Conservation (phyloP, 768 basidiomycete species). For the Boletus speciosus region DNA sequence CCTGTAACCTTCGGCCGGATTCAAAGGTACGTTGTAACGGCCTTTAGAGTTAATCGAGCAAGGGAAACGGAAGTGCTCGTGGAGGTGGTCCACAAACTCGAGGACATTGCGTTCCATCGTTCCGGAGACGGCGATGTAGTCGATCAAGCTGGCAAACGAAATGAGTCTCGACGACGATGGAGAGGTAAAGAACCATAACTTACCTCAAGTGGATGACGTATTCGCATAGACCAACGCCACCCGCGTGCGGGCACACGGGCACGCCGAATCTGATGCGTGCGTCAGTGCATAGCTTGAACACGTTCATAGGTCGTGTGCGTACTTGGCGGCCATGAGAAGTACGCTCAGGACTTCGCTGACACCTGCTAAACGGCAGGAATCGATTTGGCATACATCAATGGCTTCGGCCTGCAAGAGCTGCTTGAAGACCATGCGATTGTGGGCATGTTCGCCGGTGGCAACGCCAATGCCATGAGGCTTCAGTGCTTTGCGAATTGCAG, state of each 20-base stretch:
- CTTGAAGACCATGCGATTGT: slow-evolving; percentile 97
- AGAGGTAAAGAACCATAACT: slow-evolving; percentile 13
- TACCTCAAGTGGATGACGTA: slow-evolving; percentile 83
- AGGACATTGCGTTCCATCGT: slow-evolving; percentile 93
- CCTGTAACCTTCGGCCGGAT: slow-evolving; percentile 72
- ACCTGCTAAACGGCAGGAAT: slow-evolving; percentile 89
- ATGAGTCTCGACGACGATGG: slow-evolving; percentile 2
- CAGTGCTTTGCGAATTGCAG: slow-evolving; percentile 77
- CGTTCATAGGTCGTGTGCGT: slow-evolving; percentile 17
- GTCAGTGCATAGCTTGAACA: background rate
- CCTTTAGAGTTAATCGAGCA: slow-evolving; percentile 84
- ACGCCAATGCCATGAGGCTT: slow-evolving; percentile 86
- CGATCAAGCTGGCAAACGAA: slow-evolving; percentile 63
- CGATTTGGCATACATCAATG: slow-evolving; percentile 94
- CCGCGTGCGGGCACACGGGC: slow-evolving; percentile 94
- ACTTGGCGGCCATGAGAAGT: slow-evolving; percentile 91
- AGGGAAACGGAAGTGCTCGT: slow-evolving; percentile 89
- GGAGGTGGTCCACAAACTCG: slow-evolving; percentile 86
- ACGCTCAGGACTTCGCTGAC: slow-evolving; percentile 95
- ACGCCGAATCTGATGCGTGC: slow-evolving; percentile 64
- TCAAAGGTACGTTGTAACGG: slow-evolving; percentile 81
- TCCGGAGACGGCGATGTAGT: slow-evolving; percentile 89
- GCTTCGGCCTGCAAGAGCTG: slow-evolving; percentile 90
- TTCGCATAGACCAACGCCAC: slow-evolving; percentile 93
- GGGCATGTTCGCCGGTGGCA: slow-evolving; percentile 95